Percentiles rank a stretch among this genome's conserved stretches.
Conservation (phyloP, 495 filamentous ascomycete species). For the Xylaria telfairii region DNA sequence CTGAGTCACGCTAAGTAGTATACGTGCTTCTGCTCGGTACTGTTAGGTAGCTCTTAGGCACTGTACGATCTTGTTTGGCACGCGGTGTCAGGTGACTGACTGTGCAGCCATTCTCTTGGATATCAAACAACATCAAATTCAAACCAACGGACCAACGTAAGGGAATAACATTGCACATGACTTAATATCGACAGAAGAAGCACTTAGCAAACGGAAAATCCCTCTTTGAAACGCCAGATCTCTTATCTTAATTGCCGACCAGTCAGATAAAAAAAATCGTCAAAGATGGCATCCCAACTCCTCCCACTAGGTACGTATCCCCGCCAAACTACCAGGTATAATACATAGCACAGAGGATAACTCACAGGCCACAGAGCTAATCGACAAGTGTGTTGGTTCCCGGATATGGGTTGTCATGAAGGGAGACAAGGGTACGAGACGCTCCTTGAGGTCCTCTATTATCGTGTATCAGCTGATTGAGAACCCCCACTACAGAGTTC, state of each 20-base stretch:
- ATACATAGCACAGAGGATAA: slow-evolving; percentile 16
- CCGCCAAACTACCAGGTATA: not conserved
- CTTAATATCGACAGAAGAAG: not conserved
- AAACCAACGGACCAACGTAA: not conserved
- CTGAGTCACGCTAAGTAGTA: slow-evolving; percentile 1
- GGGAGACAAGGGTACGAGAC: slow-evolving; percentile 81
- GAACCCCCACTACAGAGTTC: slow-evolving; percentile 69
- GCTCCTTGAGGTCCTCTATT: not conserved
- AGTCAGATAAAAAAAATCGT: not conserved
- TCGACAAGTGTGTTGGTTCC: slow-evolving; percentile 98
- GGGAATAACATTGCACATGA: not conserved
- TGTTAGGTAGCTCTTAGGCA: not conserved
- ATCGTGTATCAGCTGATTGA: slow-evolving; percentile 3
- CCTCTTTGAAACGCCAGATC: not conserved
- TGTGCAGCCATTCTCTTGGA: not conserved
- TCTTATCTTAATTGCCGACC: too few species aligned
- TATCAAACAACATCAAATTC: not conserved
- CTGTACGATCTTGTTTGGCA: not conserved
- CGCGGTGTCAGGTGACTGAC: not conserved
- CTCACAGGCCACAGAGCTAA: slow-evolving; percentile 72
- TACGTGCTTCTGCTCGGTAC: not conserved
- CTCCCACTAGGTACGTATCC: slow-evolving; percentile 70
- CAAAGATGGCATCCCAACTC: slow-evolving; percentile 78
- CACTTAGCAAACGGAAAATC: not conserved
- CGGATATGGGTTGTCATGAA: slow-evolving; percentile 99